phyloP scores from a whole-genome alignment of 768 basidiomycete species.

The Astraeus odoratus region DNA sequence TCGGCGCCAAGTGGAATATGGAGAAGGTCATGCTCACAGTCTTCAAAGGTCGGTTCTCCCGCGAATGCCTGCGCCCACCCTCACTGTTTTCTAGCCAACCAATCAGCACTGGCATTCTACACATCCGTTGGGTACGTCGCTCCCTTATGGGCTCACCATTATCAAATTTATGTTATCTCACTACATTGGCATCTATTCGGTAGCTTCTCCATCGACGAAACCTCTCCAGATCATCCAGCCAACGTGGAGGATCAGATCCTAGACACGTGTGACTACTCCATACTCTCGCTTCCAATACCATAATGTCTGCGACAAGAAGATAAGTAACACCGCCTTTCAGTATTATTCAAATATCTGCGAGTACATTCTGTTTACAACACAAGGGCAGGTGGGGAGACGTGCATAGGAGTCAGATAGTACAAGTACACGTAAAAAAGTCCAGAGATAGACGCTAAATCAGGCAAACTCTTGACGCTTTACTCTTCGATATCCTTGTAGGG shows the following conservation, averaged over 20 bases:
- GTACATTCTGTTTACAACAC: no score
- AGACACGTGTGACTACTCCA: slow-evolving; percentile 32
- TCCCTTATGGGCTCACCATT: no score
- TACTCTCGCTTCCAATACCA: slow-evolving; percentile 33
- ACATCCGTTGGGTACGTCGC: slow-evolving; percentile 41
- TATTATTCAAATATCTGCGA: no score
- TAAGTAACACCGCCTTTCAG: no score
- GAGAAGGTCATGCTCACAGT: slow-evolving; percentile 70
- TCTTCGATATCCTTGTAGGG: slow-evolving; percentile 36
- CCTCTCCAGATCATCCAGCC: slow-evolving; percentile 39
- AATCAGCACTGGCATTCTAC: slow-evolving; percentile 46
- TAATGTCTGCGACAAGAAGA: not conserved
- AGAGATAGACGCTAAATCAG: not conserved
- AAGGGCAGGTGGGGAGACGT: not conserved
- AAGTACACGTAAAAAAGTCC: not conserved
- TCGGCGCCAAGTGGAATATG: slow-evolving; percentile 52
- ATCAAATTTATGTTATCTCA: no score
- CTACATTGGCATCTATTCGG: not conserved
- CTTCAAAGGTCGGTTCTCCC: slow-evolving; percentile 49
- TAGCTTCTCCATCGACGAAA: slow-evolving; percentile 50
- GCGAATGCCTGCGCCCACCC: not conserved
- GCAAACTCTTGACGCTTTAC: slow-evolving; percentile 1
- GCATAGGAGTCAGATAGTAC: not conserved
- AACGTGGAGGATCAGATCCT: slow-evolving; percentile 23
- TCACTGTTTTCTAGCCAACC: slow-evolving; percentile 34